phyloP scores from a whole-genome alignment of 78 protist species.

The Isochrysis galbana region DNA sequence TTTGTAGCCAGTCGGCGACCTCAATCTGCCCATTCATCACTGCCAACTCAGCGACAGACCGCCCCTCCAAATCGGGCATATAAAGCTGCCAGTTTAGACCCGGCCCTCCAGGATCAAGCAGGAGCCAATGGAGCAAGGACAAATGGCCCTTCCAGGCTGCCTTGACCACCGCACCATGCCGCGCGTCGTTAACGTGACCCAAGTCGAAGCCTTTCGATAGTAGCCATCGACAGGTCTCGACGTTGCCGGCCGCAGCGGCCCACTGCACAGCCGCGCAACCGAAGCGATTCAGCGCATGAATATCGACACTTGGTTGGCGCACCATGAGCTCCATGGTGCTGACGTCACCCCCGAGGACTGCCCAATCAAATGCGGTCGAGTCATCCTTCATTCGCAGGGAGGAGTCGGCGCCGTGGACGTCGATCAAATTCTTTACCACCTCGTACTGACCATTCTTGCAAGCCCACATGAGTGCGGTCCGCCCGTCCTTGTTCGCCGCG shows the following conservation, averaged over 20 bases:
- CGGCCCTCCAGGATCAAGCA: neutral
- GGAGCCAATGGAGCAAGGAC: neutral
- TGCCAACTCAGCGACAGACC: neutral
- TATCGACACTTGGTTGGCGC: neutral
- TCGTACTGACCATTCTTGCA: no score
- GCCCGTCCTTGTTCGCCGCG: neutral
- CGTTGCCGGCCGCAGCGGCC: conserved; percentile 23
- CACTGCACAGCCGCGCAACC: conserved; percentile 2
- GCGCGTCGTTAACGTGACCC: neutral
- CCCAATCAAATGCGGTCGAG: conserved; percentile 19
- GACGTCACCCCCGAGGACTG: neutral
- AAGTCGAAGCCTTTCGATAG: neutral
- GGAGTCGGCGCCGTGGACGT: neutral
- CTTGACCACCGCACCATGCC: conserved; percentile 21
- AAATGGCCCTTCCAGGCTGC: conserved; percentile 8
- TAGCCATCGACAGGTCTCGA: neutral
- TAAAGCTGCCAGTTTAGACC: neutral
- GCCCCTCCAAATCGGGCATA: neutral
- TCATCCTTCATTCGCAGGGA: neutral
- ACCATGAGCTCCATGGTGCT: neutral
- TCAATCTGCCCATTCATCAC: neutral
- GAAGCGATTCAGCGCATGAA: neutral
- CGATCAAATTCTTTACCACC: no score
- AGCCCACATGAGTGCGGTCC: no score
- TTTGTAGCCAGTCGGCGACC: neutral